phyloP scores from a whole-genome alignment of 2,329 filamentous ascomycete species.

The Alternaria viburni region DNA sequence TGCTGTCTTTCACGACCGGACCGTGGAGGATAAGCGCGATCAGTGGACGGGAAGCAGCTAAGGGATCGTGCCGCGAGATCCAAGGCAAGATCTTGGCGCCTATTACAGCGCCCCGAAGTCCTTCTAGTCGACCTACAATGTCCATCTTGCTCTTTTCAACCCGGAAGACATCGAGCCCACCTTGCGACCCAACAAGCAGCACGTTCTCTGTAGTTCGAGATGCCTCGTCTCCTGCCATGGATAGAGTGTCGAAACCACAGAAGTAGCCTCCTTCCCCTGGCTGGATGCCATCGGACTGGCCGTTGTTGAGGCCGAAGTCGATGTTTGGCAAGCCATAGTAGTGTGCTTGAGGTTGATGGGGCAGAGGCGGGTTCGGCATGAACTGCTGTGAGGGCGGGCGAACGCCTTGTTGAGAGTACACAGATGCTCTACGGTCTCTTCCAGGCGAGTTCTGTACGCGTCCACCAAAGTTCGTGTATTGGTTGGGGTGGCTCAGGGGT shows the following conservation, averaged over 20 bases:
- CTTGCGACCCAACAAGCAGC: conserved; percentile 79
- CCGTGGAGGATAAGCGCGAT: conserved; percentile 83
- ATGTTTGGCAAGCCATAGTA: conserved; percentile 79
- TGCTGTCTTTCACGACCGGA: conserved; percentile 63
- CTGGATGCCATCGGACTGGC: conserved; percentile 58
- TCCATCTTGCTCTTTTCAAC: conserved; percentile 76
- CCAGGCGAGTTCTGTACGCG: conserved; percentile 42
- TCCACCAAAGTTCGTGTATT: conserved; percentile 52
- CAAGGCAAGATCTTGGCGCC: conserved; percentile 83
- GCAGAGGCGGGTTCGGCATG: conserved; percentile 66
- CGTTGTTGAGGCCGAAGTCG: conserved; percentile 63
- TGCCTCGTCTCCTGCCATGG: conserved; percentile 53
- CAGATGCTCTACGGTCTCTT: conserved; percentile 56
- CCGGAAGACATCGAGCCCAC: conserved; percentile 76
- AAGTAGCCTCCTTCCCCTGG: conserved; percentile 75
- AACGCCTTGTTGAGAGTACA: conserved; percentile 57
- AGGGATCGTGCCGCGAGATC: conserved; percentile 60
- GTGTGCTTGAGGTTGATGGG: conserved; percentile 77
- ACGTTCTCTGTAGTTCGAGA: conserved; percentile 64
- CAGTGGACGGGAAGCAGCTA: conserved; percentile 69
- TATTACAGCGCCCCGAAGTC: conserved; percentile 78
- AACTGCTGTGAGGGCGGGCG: conserved; percentile 55
- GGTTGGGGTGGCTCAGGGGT: conserved; percentile 56
- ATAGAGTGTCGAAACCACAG: conserved; percentile 79
- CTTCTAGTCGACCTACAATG: conserved; percentile 72